These are phyloP conservation scores for Acanthamoeba rhysodes DNA, from an alignment of 208 protist species.

Conservation along the genomic window DNA sequence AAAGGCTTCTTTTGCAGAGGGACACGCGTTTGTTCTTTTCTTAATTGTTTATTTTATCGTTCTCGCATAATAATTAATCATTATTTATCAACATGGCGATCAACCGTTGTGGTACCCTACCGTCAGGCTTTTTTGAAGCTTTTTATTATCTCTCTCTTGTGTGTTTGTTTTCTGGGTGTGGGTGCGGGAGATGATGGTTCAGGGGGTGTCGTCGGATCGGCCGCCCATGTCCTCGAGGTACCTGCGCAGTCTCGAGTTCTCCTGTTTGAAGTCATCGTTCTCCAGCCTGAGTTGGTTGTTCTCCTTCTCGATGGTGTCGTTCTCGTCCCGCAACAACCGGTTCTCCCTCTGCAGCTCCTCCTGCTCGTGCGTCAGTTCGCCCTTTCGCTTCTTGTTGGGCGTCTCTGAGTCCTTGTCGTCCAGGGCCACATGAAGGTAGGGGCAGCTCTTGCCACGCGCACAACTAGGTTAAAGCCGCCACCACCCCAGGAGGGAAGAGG, in stretches of 20 bases:
- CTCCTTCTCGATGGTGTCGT: constrained; percentile 13
- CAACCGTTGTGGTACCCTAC: background rate
- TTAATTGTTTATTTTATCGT: too few relatives aligned
- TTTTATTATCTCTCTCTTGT: background rate
- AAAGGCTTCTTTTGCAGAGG: background rate
- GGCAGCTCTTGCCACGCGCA: constrained; percentile 18
- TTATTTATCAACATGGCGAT: background rate
- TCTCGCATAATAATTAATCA: too few relatives aligned
- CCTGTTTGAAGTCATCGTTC: constrained; percentile 51
- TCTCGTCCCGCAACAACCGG: constrained; percentile 7
- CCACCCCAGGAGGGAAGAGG: background rate
- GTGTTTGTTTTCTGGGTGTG: background rate
- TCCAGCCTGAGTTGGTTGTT: background rate
- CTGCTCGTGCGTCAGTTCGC: constrained; percentile 15
- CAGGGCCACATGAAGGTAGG: constrained; percentile 19
- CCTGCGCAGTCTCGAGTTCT: constrained; percentile 20
- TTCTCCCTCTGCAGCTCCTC: constrained; percentile 38
- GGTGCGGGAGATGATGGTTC: background rate
- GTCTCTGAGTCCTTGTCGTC: constrained; percentile 31
- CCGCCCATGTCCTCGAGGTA: constrained; percentile 30
- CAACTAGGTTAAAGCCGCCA: background rate
- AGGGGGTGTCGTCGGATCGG: background rate
- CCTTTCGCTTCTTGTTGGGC: constrained; percentile 19
- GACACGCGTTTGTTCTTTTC: too few relatives aligned
- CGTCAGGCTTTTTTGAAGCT: background rate